Evolutionary conservation across 2,329 filamentous ascomycete genomes (phyloP).

Genomic region (Fusarium sp.): DNA sequence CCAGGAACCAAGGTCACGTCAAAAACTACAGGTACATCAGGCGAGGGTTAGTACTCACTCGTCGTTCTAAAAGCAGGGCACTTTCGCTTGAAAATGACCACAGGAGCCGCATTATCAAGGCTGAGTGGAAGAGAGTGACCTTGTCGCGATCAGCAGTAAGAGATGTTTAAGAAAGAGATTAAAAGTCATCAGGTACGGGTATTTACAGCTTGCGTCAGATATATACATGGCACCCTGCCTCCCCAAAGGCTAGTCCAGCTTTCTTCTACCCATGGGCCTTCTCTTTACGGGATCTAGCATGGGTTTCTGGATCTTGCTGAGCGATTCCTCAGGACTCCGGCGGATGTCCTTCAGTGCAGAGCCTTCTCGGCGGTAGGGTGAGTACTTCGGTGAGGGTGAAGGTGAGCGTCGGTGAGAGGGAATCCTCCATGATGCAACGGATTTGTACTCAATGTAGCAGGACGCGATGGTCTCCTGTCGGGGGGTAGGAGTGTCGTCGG

Average conservation of each 20-base stretch:
- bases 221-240: slow-evolving; percentile 52
- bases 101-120: slow-evolving; percentile 12
- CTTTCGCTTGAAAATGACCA: slow-evolving; percentile 39
- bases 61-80: slow-evolving; percentile 35
- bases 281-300: slow-evolving; percentile 53
- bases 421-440: slow-evolving; percentile 46
- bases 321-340: slow-evolving; percentile 58
- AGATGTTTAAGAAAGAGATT: slow-evolving; percentile 39
- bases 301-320: slow-evolving; percentile 61
- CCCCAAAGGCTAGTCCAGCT: slow-evolving; percentile 51
- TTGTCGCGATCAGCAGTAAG: slow-evolving; percentile 16
- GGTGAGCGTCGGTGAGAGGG: slow-evolving; percentile 47
- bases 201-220: slow-evolving; percentile 52
- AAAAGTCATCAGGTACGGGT: slow-evolving; percentile 51
- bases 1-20: slow-evolving; percentile 35
- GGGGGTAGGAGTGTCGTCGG: slow-evolving; percentile 58
- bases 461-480: slow-evolving; percentile 49
- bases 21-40: slow-evolving; percentile 38
- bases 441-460: slow-evolving; percentile 52
- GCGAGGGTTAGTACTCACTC: slow-evolving; percentile 37
- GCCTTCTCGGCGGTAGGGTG: slow-evolving; percentile 44
- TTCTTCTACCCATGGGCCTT: slow-evolving; percentile 54
- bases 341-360: slow-evolving; percentile 45
- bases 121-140: slow-evolving; percentile 30
- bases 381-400: slow-evolving; percentile 50